Evolutionary conservation across 345 rosid species (phyloP), one percentile per base, ranked within the genome.

Genomic region (Carallia brachiata): DNA sequence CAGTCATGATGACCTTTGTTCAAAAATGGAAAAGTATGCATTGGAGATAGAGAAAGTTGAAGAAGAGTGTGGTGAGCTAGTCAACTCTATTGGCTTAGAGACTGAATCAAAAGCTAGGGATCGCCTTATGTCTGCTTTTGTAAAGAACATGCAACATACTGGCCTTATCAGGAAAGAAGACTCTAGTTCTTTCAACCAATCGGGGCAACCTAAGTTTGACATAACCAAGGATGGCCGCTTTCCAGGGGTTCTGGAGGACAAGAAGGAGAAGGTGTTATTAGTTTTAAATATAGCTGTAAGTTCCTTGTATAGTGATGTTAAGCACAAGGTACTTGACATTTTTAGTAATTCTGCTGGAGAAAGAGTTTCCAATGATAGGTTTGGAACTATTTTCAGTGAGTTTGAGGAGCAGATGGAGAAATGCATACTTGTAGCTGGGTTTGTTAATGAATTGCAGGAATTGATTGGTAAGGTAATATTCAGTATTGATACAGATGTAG

Each of bases 381-480:
- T 78, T 75, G 83, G 88, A 73, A 77, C 74, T 64, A 66, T 78
- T 55, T 81, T 84, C 79, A 69, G 80, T 78, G 82, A 68, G 74
- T 82, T 90, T 63, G 95, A 89, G 75, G 93, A 82, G 83, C 98
- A 85, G 73, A 88, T 90, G 70, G 97, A 90, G 78, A 93, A 82
- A 83, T 89, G 93, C 75, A 57, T 81, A 10, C 81, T 90, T 65
- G 67, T 93, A 53, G 77, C 78, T 67, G 91, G 78, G 57, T 81
- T 90, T 80, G 74, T 87, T 68, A 62, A 73, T 68, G 91, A 93
- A 81, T 81, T 89, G 62, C 77, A 67, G 75, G 77, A 81, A 70
- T 71, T 80, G 52, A 75, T 87, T 77, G 81, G 77, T 31, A 70
- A 70, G 73, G 88, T 83, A 56, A 67, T 77, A 28, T 75, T 77